Base-by-base conservation (phyloP, 1,284 basidiomycete species). In the Thelephora terrestris region DNA sequence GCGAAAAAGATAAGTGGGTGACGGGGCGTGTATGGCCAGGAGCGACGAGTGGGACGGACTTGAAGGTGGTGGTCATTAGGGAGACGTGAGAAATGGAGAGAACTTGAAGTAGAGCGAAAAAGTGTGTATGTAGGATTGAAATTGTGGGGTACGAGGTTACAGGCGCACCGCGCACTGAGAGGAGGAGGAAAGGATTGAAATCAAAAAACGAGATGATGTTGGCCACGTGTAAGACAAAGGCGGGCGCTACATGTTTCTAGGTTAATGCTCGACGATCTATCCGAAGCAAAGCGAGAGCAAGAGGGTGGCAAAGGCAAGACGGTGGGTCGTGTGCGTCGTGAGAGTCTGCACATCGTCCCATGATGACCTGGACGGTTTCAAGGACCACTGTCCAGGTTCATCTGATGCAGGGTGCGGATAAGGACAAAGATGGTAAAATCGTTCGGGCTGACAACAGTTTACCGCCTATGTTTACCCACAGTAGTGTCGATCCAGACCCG, bases 1-100 rank as follows among this genome's bases (percentile, higher is more conserved):
- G 73, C 25, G 92, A 96, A 69, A 96, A 95, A 53, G 91, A 91
- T 50, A 96, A 81, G 64, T 97, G 93, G 34, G 91, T 92, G 54
- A 96, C 91, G 36, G 93, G 92, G 56, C 92, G 76, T 37, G 84
- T 87, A 63, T 87, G 84, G 49, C 84, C 84, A 57, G 84, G 82
- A 42, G 85, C 84, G 62, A 87, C 85, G 57, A 87, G 81, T 45
- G 84, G 85, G 47, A 80, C 78, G 47, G 79, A 72, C 66, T 81
- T 86, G 58, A 75, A 70, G 40, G 71, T 74, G 51, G 43, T 70
- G 64, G 71, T 71, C 59, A 71, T 42, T 25, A 42, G 20, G 39
- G n/a, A 25, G 17, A 23, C 25, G 21, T 23, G 20, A 23, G 18
- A 21, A 21, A 42, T 23, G 39, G n/a, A 6, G 39, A 18, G 9